phyloP scores from a whole-genome alignment of 1,284 basidiomycete genomes.

The Ceratobasidium sp. region DNA sequence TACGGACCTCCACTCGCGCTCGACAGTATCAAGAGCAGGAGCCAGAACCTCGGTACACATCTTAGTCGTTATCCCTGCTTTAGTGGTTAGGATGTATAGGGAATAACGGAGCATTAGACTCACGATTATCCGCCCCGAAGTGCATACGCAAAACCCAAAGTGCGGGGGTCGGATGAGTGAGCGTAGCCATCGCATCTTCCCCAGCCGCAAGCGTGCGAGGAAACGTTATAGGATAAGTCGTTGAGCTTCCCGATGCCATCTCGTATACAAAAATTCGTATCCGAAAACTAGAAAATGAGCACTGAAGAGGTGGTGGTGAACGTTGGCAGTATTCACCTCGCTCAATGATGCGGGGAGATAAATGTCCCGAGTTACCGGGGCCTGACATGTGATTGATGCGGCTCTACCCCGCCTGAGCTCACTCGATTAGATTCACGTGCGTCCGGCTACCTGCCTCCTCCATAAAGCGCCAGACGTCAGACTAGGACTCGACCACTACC shows the following conservation, averaged over 20 bases:
- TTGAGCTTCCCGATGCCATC: slow-evolving; percentile 24
- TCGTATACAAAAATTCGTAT: background rate
- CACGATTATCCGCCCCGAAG: slow-evolving; percentile 80
- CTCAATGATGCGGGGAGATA: background rate
- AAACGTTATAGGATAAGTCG: slow-evolving; percentile 30
- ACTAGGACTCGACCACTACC: background rate
- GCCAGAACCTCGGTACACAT: slow-evolving; percentile 74
- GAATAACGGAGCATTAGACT: slow-evolving; percentile 54
- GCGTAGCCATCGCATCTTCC: slow-evolving; percentile 45
- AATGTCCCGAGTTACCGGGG: slow-evolving; percentile 13
- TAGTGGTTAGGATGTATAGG: background rate
- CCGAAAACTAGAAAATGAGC: background rate
- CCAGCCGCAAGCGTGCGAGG: slow-evolving; percentile 32
- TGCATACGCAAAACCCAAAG: slow-evolving; percentile 84
- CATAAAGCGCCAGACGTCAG: slow-evolving; percentile 30
- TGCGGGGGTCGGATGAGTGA: slow-evolving; percentile 46
- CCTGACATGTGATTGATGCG: slow-evolving; percentile 15
- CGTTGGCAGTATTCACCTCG: too few species aligned
- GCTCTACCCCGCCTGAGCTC: background rate
- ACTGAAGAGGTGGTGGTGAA: too few species aligned
- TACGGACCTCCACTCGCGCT: slow-evolving; percentile 78
- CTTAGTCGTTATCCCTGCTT: slow-evolving; percentile 59
- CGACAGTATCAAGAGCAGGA: slow-evolving; percentile 82
- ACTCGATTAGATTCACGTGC: slow-evolving; percentile 31
- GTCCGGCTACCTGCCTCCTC: slow-evolving; percentile 5